A percentile compares a stretch with the other conserved stretches of the same genome.
These are phyloP conservation scores for Linum usitatissimum DNA, from an alignment of 345 rosid species.

Conservation along the genomic window DNA sequence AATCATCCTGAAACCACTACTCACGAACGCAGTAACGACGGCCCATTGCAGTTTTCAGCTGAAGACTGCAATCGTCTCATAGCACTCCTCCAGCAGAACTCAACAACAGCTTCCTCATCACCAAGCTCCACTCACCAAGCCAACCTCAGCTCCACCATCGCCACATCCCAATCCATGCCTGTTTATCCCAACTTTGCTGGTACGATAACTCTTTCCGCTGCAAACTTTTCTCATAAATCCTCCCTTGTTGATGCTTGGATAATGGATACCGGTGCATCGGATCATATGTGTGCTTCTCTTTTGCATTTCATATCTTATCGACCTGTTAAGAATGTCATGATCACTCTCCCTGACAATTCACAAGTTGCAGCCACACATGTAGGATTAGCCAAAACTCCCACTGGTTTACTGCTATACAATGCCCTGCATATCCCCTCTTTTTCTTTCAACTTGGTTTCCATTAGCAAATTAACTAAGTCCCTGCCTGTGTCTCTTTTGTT, in stretches of 20 bases:
- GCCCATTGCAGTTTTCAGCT: too few species aligned
- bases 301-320: too few species aligned
- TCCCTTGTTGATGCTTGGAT: not conserved
- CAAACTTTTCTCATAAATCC: too few species aligned
- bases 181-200: not conserved
- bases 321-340: not conserved
- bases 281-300: not conserved
- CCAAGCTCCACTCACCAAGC: not conserved
- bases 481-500: not conserved
- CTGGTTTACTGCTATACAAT: not conserved
- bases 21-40: too few species aligned
- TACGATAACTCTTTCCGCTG: not conserved
- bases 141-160: too few species aligned
- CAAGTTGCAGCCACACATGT: not conserved
- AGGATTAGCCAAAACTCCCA: not conserved
- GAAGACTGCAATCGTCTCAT: too few species aligned
- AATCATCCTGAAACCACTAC: too few species aligned
- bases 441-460: not conserved
- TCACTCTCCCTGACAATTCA: not conserved
- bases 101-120: too few species aligned
- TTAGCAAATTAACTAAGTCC: not conserved
- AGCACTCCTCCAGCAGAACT: too few species aligned
- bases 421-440: not conserved
- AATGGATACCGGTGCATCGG: not conserved
- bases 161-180: too few species aligned